Evolutionary conservation across 1,284 basidiomycete genomes (phyloP), one percentile per base, ranked within the genome.

Genomic region (Sphagnurus paluster): DNA sequence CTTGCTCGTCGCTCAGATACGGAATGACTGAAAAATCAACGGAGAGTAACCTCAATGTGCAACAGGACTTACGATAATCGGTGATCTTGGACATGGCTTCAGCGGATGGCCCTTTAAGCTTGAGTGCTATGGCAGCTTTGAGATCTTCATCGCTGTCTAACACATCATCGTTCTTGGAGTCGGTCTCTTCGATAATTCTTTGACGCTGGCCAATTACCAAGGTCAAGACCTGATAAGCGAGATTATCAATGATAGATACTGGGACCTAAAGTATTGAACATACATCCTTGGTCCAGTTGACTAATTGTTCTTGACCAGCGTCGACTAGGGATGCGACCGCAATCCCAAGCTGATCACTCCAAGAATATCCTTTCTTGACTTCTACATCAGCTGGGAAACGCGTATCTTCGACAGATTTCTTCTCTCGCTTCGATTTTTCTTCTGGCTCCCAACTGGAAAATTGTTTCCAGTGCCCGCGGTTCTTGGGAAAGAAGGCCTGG

Each of bases 401-500:
- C 44, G 66, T 64, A 50, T 79, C 75, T 52, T 77, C 74, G 48
- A 66, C 65, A 33, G 60, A 57, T 33, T 68, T 75, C 57, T 60
- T 57, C 62, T 66, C 55, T 51, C 57, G 72, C 62, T 64, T 75
- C 56, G 63, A 65, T 68, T 74, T 84, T 52, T 67, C 66, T 51
- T 84, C 84, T n/a, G 85, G 82, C 66, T 87, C 77, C 79, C 84
- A 89, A 52, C 84, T 89, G 7, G 90, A 93, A 56, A 80, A 83
- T 50, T 81, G 77, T 66, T 93, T 93, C 92, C 92, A 94, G 54
- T 83, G 73, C 14, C 87, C 82, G 54, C 90, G 78, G 60, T 88
- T 90, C 73, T 93, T 95, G 4, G 92, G 92, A 69, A 87, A 93
- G 73, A 94, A 89, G 2, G 87, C 87, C 89, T 91, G 54, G 19